phyloP scores from a whole-genome alignment of 148 eudicot species.

The Persicaria maculosa region DNA sequence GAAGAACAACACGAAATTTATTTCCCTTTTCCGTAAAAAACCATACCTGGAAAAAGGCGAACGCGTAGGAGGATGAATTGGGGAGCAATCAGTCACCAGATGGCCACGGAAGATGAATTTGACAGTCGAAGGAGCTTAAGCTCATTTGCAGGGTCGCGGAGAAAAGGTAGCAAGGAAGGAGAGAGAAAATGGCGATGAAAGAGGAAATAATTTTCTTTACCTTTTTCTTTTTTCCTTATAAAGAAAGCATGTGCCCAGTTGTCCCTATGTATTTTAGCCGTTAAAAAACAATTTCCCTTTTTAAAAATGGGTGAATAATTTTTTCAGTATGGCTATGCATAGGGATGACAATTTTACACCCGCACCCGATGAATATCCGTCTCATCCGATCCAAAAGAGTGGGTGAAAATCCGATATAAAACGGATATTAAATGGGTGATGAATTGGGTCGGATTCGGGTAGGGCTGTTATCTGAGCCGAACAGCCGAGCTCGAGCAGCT shows the following conservation, averaged over 20 bases:
- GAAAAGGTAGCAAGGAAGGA: background rate
- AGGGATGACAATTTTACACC: too few relatives aligned
- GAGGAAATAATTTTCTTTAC: background rate
- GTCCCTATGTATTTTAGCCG: background rate
- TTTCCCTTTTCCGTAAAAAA: background rate
- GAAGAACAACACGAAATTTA: background rate
- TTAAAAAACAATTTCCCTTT: background rate
- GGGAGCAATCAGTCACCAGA: background rate
- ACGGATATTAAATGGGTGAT: too few relatives aligned
- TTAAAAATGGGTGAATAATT: too few relatives aligned
- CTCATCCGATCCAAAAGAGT: too few relatives aligned
- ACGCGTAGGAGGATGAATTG: background rate
- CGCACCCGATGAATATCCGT: too few relatives aligned
- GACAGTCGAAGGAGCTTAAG: background rate
- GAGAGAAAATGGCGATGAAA: background rate
- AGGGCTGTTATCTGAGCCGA: too few relatives aligned
- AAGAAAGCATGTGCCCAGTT: background rate
- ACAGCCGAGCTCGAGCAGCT: too few relatives aligned
- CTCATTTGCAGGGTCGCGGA: background rate
- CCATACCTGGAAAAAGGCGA: background rate
- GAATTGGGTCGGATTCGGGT: too few relatives aligned
- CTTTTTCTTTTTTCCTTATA: background rate
- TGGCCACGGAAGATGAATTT: background rate
- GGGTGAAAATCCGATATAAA: too few relatives aligned
- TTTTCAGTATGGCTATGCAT: too few relatives aligned